A percentile compares a stretch with the other conserved stretches of the same genome.
Evolutionary conservation across 2,329 filamentous ascomycete species (phyloP).

Genomic region (Lasiodiplodia sp.): DNA sequence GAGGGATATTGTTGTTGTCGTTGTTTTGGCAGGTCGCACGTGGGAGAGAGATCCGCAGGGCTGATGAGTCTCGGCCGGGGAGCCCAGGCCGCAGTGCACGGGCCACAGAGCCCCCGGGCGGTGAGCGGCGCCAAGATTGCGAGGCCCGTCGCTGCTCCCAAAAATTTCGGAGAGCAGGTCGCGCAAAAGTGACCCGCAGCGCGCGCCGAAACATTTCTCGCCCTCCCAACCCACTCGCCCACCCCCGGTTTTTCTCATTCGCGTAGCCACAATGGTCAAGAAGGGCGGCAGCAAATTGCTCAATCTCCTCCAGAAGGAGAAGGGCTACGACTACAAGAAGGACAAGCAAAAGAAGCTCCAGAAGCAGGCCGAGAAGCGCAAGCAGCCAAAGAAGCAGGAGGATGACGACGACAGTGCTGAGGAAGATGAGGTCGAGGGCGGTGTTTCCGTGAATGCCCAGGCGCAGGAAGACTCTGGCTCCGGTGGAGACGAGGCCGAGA

Average conservation of each 20-base stretch:
- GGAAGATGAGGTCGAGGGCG: constrained; percentile 31
- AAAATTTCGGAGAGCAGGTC: constrained; percentile 42
- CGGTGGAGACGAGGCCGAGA: constrained; percentile 50
- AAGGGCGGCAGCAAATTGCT: constrained; percentile 63
- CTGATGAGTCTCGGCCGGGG: background rate
- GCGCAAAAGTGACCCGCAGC: constrained; percentile 40
- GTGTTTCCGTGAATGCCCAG: constrained; percentile 27
- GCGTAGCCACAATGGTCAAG: constrained; percentile 52
- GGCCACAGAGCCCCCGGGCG: constrained; percentile 39
- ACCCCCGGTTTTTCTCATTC: background rate
- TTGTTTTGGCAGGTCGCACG: background rate
- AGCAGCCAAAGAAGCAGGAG: constrained; percentile 55
- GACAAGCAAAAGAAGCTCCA: constrained; percentile 69
- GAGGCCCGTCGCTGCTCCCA: constrained; percentile 38
- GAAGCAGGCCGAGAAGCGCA: constrained; percentile 57
- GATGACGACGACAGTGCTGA: constrained; percentile 33
- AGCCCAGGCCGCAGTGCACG: constrained; percentile 33
- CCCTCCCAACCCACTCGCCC: constrained; percentile 26
- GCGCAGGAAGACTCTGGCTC: constrained; percentile 37
- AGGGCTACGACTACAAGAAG: constrained; percentile 73
- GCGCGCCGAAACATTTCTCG: background rate
- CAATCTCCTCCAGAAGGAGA: constrained; percentile 63
- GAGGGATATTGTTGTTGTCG: background rate
- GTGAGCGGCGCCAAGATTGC: constrained; percentile 40
- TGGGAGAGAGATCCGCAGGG: constrained; percentile 17